These are phyloP conservation scores for Colletotrichum sp. DNA, from an alignment of 2,329 filamentous ascomycete genomes.

Conservation along the genomic window DNA sequence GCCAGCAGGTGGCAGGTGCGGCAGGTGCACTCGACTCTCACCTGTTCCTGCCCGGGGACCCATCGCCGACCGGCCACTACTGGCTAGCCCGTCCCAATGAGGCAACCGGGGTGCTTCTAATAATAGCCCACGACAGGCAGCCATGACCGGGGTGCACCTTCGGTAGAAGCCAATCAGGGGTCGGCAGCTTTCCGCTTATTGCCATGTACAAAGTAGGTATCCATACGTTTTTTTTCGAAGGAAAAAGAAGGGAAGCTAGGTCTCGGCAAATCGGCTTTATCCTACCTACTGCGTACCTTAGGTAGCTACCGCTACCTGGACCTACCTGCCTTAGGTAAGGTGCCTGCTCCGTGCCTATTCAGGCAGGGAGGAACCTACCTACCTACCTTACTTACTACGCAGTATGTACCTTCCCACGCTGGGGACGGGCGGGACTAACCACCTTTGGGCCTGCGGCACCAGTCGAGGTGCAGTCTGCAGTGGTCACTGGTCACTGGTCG, in stretches of 20 bases:
- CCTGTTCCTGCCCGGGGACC: slow-evolving; percentile 11
- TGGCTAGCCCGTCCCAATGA: background rate
- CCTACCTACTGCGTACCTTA: background rate
- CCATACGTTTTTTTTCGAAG: background rate
- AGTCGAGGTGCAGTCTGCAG: background rate
- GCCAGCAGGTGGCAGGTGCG: background rate
- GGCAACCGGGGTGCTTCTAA: background rate
- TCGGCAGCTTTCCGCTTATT: slow-evolving; percentile 1
- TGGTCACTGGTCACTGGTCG: background rate
- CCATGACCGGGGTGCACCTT: background rate
- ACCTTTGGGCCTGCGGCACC: background rate
- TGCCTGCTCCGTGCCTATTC: background rate
- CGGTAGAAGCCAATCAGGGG: background rate
- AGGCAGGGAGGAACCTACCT: background rate
- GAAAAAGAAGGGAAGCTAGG: background rate
- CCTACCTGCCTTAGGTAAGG: background rate
- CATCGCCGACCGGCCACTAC: background rate
- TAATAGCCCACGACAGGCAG: slow-evolving; percentile 2
- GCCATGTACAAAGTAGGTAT: background rate
- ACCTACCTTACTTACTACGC: background rate
- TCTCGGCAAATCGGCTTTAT: slow-evolving; percentile 16
- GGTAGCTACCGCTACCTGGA: background rate
- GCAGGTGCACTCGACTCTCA: slow-evolving; percentile 6
- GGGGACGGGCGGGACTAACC: background rate
- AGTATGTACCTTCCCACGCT: background rate